These are phyloP conservation scores for Cladochytrium replicatum DNA, from an alignment of 192 early-diverging fungal genomes.

Conservation along the genomic window DNA sequence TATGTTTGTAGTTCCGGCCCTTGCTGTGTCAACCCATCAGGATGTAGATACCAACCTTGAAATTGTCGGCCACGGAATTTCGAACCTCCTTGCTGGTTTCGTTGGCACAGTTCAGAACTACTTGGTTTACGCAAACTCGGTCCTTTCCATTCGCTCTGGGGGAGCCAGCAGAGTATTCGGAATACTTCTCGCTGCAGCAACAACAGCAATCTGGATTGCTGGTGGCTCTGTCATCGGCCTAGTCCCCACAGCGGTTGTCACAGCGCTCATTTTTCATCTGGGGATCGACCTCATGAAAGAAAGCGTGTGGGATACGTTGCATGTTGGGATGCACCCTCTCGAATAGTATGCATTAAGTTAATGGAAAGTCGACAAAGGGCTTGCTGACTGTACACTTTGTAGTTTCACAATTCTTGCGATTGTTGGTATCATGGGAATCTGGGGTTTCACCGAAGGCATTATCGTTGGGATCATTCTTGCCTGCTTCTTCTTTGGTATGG, in stretches of 20 bases:
- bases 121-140: constrained; percentile 31
- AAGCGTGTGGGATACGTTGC: constrained; percentile 77
- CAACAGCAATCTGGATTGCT: constrained; percentile 63
- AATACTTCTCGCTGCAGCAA: constrained; percentile 65
- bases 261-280: constrained; percentile 94
- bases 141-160: constrained; percentile 88
- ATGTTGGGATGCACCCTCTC: constrained; percentile 62
- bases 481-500: constrained; percentile 88
- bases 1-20: constrained; percentile 81
- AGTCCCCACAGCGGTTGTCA: constrained; percentile 91
- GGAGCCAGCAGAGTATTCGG: constrained; percentile 79
- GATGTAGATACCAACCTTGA: constrained; percentile 88
- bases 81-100: constrained; percentile 74
- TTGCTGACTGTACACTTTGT: too few relatives aligned
- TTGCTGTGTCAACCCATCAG: constrained; percentile 80
- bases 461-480: constrained; percentile 86
- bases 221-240: constrained; percentile 82
- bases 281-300: constrained; percentile 90
- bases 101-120: constrained; percentile 67
- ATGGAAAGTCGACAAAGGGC: too few relatives aligned
- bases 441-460: constrained; percentile 93
- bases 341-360: too few relatives aligned
- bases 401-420: constrained; percentile 78
- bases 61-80: constrained; percentile 83
- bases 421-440: constrained; percentile 71